These are phyloP conservation scores for Dictyostelium capitatum DNA, from an alignment of 78 protist species.

Conservation along the genomic window DNA sequence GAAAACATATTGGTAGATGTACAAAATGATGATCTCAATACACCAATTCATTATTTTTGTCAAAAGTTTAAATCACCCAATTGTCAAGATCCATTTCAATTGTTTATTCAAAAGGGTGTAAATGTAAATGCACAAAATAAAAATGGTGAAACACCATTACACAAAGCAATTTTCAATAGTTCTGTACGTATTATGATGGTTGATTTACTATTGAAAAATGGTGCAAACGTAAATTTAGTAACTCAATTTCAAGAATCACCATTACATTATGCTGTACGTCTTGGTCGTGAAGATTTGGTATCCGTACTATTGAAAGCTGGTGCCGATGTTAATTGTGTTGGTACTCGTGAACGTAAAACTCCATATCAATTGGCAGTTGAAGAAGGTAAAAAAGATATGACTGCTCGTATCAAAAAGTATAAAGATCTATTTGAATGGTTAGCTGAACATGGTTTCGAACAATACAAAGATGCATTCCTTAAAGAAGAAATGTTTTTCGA, in stretches of 20 bases:
- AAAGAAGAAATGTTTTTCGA: constrained; percentile 80
- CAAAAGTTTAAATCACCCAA: constrained; percentile 76
- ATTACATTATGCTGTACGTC: constrained; percentile 83
- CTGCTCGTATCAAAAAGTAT: constrained; percentile 43
- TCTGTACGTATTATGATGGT: constrained; percentile 78
- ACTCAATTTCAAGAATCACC: constrained; percentile 71
- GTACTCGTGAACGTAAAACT: constrained; percentile 43
- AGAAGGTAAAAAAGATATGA: constrained; percentile 54
- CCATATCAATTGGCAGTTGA: constrained; percentile 77
- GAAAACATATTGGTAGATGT: constrained; percentile 77
- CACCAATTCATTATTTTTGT: constrained; percentile 88
- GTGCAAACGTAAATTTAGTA: constrained; percentile 75
- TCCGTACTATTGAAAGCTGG: constrained; percentile 79
- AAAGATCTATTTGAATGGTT: constrained; percentile 81
- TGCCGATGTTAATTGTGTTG: constrained; percentile 65
- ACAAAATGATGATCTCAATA: constrained; percentile 74
- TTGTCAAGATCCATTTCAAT: constrained; percentile 72
- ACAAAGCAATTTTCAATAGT: constrained; percentile 84
- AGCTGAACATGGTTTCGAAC: constrained; percentile 46
- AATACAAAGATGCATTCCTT: constrained; percentile 51
- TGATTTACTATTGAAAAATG: constrained; percentile 42
- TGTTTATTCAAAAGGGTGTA: constrained; percentile 74
- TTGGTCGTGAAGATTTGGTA: constrained; percentile 86
- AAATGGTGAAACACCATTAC: constrained; percentile 88
- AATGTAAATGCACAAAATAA: constrained; percentile 74